Base-by-base conservation (phyloP, 2,329 filamentous ascomycete species). In the Incumbomyces lentus region DNA sequence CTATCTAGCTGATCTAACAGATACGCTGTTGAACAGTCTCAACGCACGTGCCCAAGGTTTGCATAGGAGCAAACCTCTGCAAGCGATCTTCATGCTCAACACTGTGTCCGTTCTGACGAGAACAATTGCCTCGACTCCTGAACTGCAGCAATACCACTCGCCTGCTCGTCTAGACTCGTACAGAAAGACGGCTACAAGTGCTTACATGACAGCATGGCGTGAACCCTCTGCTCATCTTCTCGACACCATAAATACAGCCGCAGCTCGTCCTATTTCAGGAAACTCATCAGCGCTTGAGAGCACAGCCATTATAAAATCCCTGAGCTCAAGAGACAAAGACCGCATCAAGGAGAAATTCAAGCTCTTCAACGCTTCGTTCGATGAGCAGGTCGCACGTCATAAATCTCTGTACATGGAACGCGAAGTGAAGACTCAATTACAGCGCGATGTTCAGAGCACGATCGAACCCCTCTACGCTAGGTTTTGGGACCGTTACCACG, bases 401-500 rank as follows among this genome's bases (percentile, higher is more conserved):
- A 92, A 88, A 67, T 72, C 75, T 22, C 85, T 86, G 59, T 82
- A 74, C 58, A 95, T 96, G 86, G 92, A 98, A 68, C 78, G 79
- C 18, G 90, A 96, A 62, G 90, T 96, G 29, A 78, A 87, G 36
- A 75, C 79, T 52, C 79, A 84, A 66, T 76, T 96, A 58, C 82
- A 80, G 13, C 81, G 82, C 57, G 89, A 95, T 60, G 82, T 96
- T 53, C 86, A 92, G 63, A 82, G 82, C 58, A 86, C 95, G 68
- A 82, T 98, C 47, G 90, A 96, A 68, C 89, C 90, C 46, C 74
- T 98, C 12, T 98, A 98, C 68, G 84, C 84, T 52, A 78, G 92
- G 38, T 98, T 98, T 68, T 96, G 87, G 81, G 92, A 96, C 66
- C 78, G 90, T 22, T 98, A 98, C 63, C 89, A 95, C 63, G 92